phyloP scores from a whole-genome alignment of 2,329 filamentous ascomycete genomes.

The Raffaelea ambrosiae region DNA sequence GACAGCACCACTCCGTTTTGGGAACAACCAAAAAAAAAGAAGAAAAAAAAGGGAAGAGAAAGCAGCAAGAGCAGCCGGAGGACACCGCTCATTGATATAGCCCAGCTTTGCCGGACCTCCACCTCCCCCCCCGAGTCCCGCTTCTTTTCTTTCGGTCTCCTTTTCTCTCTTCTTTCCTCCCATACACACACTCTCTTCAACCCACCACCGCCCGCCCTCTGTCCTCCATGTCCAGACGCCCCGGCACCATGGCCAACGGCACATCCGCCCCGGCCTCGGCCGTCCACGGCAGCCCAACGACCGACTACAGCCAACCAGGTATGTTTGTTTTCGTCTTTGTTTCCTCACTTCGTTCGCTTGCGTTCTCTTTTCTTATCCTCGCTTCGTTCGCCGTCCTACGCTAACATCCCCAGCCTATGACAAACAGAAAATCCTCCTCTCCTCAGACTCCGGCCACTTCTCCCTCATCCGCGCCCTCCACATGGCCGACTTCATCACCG shows the following conservation, averaged over 20 bases:
- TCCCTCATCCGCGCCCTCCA: not conserved
- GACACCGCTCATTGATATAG: too few relatives aligned
- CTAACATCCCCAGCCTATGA: slow-evolving; percentile 33
- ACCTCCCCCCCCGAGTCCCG: not conserved
- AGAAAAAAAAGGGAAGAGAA: not conserved
- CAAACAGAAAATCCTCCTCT: slow-evolving; percentile 69
- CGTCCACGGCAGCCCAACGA: not conserved
- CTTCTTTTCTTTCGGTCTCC: not conserved
- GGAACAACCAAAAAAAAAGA: slow-evolving; percentile 2
- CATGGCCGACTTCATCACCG: not conserved
- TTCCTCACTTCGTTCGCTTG: not conserved
- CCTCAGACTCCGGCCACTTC: slow-evolving; percentile 65
- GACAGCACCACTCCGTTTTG: too few relatives aligned
- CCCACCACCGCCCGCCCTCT: not conserved
- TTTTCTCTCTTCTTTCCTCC: not conserved
- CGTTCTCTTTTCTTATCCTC: too few relatives aligned
- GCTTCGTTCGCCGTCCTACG: too few relatives aligned
- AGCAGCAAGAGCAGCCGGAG: not conserved
- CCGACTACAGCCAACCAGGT: slow-evolving; percentile 5
- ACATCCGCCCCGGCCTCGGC: slow-evolving; percentile 2
- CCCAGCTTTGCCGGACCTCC: too few relatives aligned
- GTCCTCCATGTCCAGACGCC: slow-evolving; percentile 13
- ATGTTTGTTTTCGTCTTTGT: not conserved
- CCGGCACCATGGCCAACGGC: slow-evolving; percentile 11
- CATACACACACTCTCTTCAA: too few relatives aligned